Evolutionary conservation across 192 early-diverging fungal species (phyloP).

Genomic region (Backusella tuberculispora): DNA sequence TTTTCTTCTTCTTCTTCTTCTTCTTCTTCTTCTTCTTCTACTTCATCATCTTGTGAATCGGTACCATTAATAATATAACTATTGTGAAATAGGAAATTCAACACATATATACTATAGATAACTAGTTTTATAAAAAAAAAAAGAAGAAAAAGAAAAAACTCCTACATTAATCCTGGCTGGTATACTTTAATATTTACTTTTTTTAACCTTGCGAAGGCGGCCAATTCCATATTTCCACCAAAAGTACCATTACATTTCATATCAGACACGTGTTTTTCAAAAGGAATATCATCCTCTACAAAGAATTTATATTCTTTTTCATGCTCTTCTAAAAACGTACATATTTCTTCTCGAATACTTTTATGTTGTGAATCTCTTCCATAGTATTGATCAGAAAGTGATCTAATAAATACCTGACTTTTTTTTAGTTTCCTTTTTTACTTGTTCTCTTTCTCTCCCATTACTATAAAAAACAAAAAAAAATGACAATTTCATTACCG

Average conservation of each 20-base stretch:
- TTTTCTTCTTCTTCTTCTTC: conserved; percentile 20
- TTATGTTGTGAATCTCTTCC: conserved; percentile 62
- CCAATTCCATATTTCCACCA: conserved; percentile 77
- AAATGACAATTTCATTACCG: too few species aligned
- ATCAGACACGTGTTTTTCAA: conserved; percentile 57
- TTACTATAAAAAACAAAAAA: too few species aligned
- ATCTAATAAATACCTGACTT: conserved; percentile 39
- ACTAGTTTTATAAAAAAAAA: neutral
- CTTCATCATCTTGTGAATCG: conserved; percentile 44
- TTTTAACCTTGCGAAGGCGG: conserved; percentile 67
- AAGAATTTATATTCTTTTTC: conserved; percentile 64
- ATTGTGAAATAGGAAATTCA: neutral
- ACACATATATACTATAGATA: neutral
- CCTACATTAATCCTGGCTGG: conserved; percentile 64
- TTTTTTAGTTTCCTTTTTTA: neutral
- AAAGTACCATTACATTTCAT: conserved; percentile 67
- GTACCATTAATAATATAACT: conserved; percentile 69
- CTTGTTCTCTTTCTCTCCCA: conserved; percentile 3
- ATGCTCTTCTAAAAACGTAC: conserved; percentile 64
- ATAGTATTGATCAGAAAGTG: conserved; percentile 71
- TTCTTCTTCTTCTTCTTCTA: conserved; percentile 41
- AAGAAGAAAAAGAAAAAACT: too few species aligned
- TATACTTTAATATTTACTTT: conserved; percentile 71
- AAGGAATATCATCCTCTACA: conserved; percentile 63
- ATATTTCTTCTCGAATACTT: conserved; percentile 57